phyloP scores from a whole-genome alignment of 306 rosid genomes.

The Senna siamea region DNA sequence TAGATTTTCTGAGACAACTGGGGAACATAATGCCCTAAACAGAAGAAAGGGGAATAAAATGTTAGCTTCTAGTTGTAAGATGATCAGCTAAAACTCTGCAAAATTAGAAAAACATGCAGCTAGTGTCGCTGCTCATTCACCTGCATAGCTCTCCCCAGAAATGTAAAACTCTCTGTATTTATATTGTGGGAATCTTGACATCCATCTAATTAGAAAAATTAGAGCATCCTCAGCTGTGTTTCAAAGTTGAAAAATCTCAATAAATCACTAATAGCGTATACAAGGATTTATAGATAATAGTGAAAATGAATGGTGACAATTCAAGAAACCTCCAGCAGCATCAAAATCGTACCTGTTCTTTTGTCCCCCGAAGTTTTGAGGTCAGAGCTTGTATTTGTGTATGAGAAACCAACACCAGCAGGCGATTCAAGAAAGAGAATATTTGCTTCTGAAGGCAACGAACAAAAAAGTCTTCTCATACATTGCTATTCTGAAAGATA shows the following conservation, averaged over 20 bases:
- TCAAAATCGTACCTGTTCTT: slow-evolving; percentile 49
- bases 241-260: slow-evolving; percentile 6
- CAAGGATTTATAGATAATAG: background rate
- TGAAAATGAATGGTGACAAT: background rate
- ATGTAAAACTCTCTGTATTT: slow-evolving; percentile 62
- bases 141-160: slow-evolving; percentile 79
- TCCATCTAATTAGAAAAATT: slow-evolving; percentile 56
- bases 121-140: slow-evolving; percentile 24
- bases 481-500: background rate
- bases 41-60: background rate
- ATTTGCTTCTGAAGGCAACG: slow-evolving; percentile 59
- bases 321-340: background rate
- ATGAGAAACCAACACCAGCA: slow-evolving; percentile 79
- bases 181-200: slow-evolving; percentile 67
- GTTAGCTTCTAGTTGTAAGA: background rate
- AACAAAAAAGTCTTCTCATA: background rate
- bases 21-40: slow-evolving; percentile 68
- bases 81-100: background rate
- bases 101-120: background rate
- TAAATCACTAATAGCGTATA: background rate
- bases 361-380: slow-evolving; percentile 60
- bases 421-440: slow-evolving; percentile 71
- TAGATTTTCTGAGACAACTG: slow-evolving; percentile 63
- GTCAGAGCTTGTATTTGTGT: slow-evolving; percentile 67
- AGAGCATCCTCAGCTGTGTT: slow-evolving; percentile 69